Evolutionary conservation across 805 yeast genomes (phyloP), one percentile per base, ranked within the genome.

Genomic region (Millerago galiae): DNA sequence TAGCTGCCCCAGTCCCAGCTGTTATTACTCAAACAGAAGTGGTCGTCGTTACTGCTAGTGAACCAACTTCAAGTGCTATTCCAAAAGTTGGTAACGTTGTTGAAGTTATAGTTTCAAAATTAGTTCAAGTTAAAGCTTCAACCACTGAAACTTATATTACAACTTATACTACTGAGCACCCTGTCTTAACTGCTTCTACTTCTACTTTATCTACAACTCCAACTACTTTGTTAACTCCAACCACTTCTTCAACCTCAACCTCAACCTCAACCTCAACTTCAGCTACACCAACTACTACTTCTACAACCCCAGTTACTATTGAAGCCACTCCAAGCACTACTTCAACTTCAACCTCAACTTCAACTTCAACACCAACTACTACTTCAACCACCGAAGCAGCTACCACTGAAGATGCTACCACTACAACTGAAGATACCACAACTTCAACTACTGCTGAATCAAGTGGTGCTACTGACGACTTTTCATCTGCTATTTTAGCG

Each of bases 401-500:
- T n/a, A 14, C 32, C 32, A 14, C 31, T 29, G 17, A 46, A n/a
- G 17, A 54, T 10, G 26, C 53, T 13, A 50, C 61, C 41, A 47
- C 49, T 26, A 31, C 45, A 15, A 21, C 45, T 25, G 10, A 47
- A 15, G 21, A 60, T 42, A 44, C 48, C 21, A 28, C 45, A 11
- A 14, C 44, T 24, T 45, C 51, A 28, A 46, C 57, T 46, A 41
- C 53, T 41, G 45, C 50, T 40, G 41, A 51, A 26, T 27, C 54
- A 24, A 41, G 46, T 11, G 17, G 59, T 35, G 53, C 61, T 35
- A 27, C 52, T 38, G 50, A 53, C 26, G 37, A 58, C 44, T 71
- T 73, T 46, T 70, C 73, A 16, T 44, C 56, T 44, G 54, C 56
- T 31, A 71, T 76, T 40, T 64, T 79, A 50, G 62, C 59, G 34